Base-by-base conservation (phyloP, 768 basidiomycete genomes). In the Serendipita indica region DNA sequence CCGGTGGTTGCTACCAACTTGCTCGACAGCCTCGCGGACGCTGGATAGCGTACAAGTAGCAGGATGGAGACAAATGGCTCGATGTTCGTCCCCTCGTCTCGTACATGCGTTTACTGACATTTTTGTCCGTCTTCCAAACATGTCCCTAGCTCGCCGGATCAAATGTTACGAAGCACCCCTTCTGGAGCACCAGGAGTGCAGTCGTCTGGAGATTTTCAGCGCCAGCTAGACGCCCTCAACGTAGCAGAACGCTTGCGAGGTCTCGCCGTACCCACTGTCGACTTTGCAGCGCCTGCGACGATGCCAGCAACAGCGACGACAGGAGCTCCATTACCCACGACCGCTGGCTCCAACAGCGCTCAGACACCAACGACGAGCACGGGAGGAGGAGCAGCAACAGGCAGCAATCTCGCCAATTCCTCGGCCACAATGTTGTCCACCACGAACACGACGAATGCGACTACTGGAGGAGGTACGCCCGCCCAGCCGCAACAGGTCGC, bases 161-260 rank as follows among this genome's bases (percentile, higher is more conserved):
- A n/a, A n/a, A n/a, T n/a, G n/a, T n/a, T n/a, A n/a, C n/a, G 49
- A 18, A 28, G 32, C 32, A 28, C 22, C 30, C 49, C 12, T n/a
- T 27, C 22, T 27, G 25, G 12, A 16, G 30, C 32, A 10, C 22
- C 22, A 54, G 32, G 25, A 5, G 22, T 18, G 10, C 49, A 27
- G 32, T n/a, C 49, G 7, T 33, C 22, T 22, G 22, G 22, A 28
- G 49, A 54, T 54, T 28, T 54, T n/a, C 49, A 54, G 49, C 49
- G 49, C 22, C 49, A 54, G 49, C 49, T 54, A 20, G 49, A 54
- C 49, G 49, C 49, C n/a, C 30, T 54, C n/a, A 54, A 54, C 49
- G 7, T 22, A n/a, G 49, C 49, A 54, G 49, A 54, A 54, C 49
- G 49, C 32, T 30, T 54, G 32, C 10, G 49, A n/a, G 49, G 22